Base-by-base conservation (phyloP, 2,329 filamentous ascomycete species). In the Graphium sp. region DNA sequence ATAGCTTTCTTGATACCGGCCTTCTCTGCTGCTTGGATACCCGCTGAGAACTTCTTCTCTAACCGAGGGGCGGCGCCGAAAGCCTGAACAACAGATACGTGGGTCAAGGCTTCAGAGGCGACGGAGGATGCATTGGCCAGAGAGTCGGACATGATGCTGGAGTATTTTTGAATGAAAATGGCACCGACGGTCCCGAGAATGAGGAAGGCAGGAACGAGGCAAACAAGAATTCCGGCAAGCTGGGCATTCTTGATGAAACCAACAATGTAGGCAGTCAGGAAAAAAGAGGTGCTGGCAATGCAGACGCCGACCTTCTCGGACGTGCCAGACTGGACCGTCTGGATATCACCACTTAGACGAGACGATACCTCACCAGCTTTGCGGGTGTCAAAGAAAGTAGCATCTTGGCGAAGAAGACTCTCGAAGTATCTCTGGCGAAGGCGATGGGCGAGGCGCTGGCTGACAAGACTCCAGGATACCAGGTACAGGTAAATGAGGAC, bases 291-390 rank as follows among this genome's bases (percentile, higher is more conserved):
- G 28, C 62, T 71, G 15, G 63, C 60, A 5, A 80, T 55, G 37
- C 66, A 62, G 19, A 77, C 65, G 29, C 74, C 74, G 11, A 77
- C 73, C 44, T 81, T 81, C 46, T 80, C 75, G 2, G 68, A 73
- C 0, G 74, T 77, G 10, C 75, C 75, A 0, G 64, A 62, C 40
- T 75, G 74, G 29, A 81, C 68, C 2, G 66, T 63, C 33, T 73
- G 64, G 19, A 79, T 73, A 39, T 80, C 74, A 30, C 60, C 58
- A 41, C 72, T 72, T 24, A 81, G 60, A 12, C 74, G 58, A 7
- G 68, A 66, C 2, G 67, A 61, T 9, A 78, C 63, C 43, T 77
- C 68, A 11, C 72, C 73, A 1, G 70, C 60, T 26, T 67, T 62
- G 7, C 73, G 55, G 10, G 58, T 59, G 39, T 78, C 73, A 41